Conservation (phyloP, 305 asterid species). For the Plantago lanceolata region DNA sequence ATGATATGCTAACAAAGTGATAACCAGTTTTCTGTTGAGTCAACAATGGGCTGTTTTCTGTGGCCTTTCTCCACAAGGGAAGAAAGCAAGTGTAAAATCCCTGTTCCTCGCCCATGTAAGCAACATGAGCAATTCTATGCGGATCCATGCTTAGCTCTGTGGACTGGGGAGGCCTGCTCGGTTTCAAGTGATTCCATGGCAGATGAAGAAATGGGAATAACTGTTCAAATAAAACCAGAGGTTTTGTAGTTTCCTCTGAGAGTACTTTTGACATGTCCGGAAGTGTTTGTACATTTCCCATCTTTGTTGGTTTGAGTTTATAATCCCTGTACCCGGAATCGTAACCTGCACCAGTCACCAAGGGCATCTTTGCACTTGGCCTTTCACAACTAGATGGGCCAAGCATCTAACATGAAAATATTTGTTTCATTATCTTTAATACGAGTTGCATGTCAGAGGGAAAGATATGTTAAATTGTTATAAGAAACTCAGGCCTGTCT, state of each 20-base stretch:
- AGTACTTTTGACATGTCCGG: not conserved
- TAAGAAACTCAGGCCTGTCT: too few species aligned
- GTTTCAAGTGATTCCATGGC: not conserved
- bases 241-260: not conserved
- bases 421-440: not conserved
- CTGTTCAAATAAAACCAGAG: not conserved
- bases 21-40: not conserved
- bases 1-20: conserved; percentile 46
- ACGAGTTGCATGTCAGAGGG: too few species aligned
- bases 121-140: not conserved
- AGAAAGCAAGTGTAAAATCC: not conserved
- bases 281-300: not conserved
- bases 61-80: not conserved
- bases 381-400: not conserved
- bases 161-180: not conserved
- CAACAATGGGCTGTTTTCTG: conserved; percentile 1
- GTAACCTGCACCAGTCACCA: too few species aligned
- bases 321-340: too few species aligned
- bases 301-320: not conserved
- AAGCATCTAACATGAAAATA: not conserved
- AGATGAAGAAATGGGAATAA: not conserved
- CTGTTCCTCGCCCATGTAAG: not conserved
- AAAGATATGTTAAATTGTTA: too few species aligned
- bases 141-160: conserved; percentile 2
- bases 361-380: too few species aligned